These are phyloP conservation scores for Ramularia endophylla DNA, from an alignment of 2,329 filamentous ascomycete species.

Conservation along the genomic window DNA sequence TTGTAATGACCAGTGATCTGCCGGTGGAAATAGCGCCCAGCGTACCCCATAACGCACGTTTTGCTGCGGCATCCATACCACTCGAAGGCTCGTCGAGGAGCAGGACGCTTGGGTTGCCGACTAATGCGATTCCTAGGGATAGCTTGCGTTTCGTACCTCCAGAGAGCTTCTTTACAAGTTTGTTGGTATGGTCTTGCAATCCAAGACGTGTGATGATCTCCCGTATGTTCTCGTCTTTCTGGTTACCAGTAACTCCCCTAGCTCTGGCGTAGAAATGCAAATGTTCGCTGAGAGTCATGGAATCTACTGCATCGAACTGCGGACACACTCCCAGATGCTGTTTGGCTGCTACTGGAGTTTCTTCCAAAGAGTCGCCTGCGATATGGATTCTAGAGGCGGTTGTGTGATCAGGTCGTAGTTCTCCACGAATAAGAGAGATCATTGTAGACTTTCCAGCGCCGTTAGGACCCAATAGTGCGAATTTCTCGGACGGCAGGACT, in stretches of 20 bases:
- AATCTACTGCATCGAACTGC: conserved; percentile 61
- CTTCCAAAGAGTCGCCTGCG: conserved; percentile 66
- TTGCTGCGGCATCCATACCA: conserved; percentile 80
- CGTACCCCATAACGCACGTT: conserved; percentile 84
- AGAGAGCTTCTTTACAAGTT: conserved; percentile 71
- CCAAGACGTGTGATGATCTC: conserved; percentile 72
- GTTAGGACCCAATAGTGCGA: conserved; percentile 81
- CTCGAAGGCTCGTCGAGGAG: conserved; percentile 81
- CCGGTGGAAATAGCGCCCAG: conserved; percentile 65
- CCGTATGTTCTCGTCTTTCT: conserved; percentile 66
- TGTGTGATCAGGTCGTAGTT: conserved; percentile 55
- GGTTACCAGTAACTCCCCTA: conserved; percentile 57
- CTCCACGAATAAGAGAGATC: conserved; percentile 78
- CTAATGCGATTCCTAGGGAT: conserved; percentile 76
- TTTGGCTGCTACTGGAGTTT: conserved; percentile 63
- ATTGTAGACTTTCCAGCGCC: conserved; percentile 86
- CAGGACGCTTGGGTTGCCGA: conserved; percentile 80
- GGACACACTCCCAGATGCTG: conserved; percentile 80
- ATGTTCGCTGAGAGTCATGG: conserved; percentile 81
- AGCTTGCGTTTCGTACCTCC: conserved; percentile 88
- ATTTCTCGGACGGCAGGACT: conserved; percentile 70
- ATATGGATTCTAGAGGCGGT: conserved; percentile 62
- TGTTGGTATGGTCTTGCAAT: conserved; percentile 59
- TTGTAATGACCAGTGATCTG: conserved; percentile 79
- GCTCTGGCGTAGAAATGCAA: conserved; percentile 78